These are phyloP conservation scores for Eucalyptus fibrosa DNA, from an alignment of 345 rosid genomes.

Conservation along the genomic window DNA sequence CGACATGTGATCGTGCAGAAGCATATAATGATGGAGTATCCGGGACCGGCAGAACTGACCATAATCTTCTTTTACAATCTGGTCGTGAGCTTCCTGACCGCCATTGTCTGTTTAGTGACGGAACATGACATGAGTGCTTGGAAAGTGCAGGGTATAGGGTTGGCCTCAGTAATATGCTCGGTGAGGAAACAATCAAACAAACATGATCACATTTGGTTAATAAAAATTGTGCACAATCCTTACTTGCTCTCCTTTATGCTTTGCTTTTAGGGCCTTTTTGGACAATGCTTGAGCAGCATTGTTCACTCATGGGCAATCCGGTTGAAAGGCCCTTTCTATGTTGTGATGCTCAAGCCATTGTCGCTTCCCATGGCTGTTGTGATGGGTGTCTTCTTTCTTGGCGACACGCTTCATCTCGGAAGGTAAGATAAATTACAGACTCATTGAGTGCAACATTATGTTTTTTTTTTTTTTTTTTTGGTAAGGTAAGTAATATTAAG, in stretches of 20 bases:
- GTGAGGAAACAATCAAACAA: background rate
- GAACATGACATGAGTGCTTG: background rate
- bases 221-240: no score
- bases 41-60: constrained; percentile 9
- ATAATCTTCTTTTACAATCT: constrained; percentile 16
- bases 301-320: background rate
- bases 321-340: background rate
- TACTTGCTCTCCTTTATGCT: background rate
- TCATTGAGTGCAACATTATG: background rate
- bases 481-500: no score
- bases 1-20: background rate
- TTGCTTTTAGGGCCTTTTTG: background rate
- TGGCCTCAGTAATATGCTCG: background rate
- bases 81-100: constrained; percentile 1
- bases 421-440: background rate
- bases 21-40: constrained; percentile 9
- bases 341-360: background rate
- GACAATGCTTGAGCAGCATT: background rate
- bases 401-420: background rate
- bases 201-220: background rate
- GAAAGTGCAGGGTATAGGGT: background rate
- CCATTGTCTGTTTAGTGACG: background rate
- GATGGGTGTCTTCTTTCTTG: background rate
- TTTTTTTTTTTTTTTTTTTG: no score
- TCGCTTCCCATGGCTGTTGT: background rate